Percentiles rank a stretch among this genome's conserved stretches.
These are phyloP conservation scores for Colletotrichum sp. DNA, from an alignment of 2,329 filamentous ascomycete species.

Conservation along the genomic window DNA sequence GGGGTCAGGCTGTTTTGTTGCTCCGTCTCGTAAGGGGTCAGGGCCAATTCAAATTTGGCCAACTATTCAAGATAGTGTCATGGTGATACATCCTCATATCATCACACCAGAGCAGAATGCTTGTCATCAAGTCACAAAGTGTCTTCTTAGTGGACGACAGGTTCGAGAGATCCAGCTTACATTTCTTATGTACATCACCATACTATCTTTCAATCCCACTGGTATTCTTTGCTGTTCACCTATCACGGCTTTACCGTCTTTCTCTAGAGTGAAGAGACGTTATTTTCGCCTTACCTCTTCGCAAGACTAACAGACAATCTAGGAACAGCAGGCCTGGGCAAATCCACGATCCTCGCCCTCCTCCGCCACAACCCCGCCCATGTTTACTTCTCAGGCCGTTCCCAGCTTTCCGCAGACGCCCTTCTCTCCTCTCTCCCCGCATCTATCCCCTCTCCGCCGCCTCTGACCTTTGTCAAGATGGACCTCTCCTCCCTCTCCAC, in stretches of 20 bases:
- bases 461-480: constrained; percentile 42
- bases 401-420: constrained; percentile 44
- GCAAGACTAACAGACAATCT: not conserved
- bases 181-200: rapidly evolving
- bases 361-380: constrained; percentile 49
- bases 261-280: too few relatives aligned
- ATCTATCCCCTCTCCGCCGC: not conserved
- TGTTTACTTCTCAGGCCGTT: constrained; percentile 61
- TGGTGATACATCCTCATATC: too few relatives aligned
- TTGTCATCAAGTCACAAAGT: too few relatives aligned
- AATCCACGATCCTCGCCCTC: constrained; percentile 3
- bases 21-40: too few relatives aligned
- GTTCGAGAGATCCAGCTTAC: not conserved
- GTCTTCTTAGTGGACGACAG: not conserved
- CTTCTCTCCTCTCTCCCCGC: constrained; percentile 40
- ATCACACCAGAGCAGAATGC: too few relatives aligned
- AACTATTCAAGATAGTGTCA: too few relatives aligned
- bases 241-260: too few relatives aligned
- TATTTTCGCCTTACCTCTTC: too few relatives aligned
- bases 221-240: rapidly evolving
- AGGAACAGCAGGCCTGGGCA: constrained; percentile 19
- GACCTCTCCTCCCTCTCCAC: constrained; percentile 56
- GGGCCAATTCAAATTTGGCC: too few relatives aligned
- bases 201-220: not conserved
- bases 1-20: too few relatives aligned